Evolutionary conservation across 2,329 filamentous ascomycete species (phyloP).

Genomic region (Neofusicoccum ribis): DNA sequence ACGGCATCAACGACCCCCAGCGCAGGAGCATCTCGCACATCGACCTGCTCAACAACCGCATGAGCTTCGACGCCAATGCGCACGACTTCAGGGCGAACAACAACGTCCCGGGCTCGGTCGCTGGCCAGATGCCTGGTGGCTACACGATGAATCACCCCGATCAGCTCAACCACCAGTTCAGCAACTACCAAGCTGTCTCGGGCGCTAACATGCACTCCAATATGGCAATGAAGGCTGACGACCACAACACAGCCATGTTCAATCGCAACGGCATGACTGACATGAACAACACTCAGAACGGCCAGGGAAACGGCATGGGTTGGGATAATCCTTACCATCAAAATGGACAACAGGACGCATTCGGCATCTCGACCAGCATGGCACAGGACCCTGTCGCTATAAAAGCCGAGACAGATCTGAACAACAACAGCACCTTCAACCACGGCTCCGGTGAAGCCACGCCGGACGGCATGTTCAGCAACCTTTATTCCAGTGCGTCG

Average conservation of each 20-base stretch:
- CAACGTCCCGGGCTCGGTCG: conserved; percentile 21
- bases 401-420: conserved; percentile 47
- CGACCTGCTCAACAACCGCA: conserved; percentile 19
- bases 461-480: conserved; percentile 51
- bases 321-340: conserved; percentile 48
- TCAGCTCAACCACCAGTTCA: conserved; percentile 26
- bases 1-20: conserved; percentile 32
- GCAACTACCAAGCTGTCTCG: conserved; percentile 33
- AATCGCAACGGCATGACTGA: conserved; percentile 37
- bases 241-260: conserved; percentile 31
- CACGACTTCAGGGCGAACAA: conserved; percentile 36
- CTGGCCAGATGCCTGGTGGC: conserved; percentile 14
- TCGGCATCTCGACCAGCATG: conserved; percentile 49
- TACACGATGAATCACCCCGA: conserved; percentile 22
- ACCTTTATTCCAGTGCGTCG: conserved; percentile 47
- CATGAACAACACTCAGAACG: conserved; percentile 36
- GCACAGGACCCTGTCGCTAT: conserved; percentile 45
- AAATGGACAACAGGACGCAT: conserved; percentile 45
- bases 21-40: conserved; percentile 27
- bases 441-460: conserved; percentile 43
- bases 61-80: conserved; percentile 24
- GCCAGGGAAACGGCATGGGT: conserved; percentile 42
- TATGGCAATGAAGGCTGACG: conserved; percentile 37
- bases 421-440: conserved; percentile 38
- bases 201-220: conserved; percentile 37